Percentiles rank a stretch among this genome's conserved stretches.
Conservation (phyloP, 352 stramenopile species). For the Pythium scleroteichum region DNA sequence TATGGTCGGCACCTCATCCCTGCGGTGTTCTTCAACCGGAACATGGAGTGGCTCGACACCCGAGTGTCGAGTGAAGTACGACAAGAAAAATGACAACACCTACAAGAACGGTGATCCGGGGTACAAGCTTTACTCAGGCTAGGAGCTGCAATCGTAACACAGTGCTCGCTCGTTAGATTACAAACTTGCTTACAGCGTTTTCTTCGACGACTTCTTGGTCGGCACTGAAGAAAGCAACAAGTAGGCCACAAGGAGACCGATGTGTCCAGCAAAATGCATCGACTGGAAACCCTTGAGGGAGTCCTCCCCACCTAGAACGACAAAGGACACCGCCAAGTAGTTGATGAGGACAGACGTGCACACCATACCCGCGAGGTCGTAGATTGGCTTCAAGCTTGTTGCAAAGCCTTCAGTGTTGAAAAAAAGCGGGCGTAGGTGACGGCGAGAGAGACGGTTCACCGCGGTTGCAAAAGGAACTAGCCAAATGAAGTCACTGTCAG, state of each 20-base stretch:
- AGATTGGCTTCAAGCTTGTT: slow-evolving; percentile 44
- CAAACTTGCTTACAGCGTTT: slow-evolving; percentile 2
- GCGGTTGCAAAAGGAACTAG: slow-evolving; percentile 62
- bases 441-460: slow-evolving; percentile 61
- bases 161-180: background rate
- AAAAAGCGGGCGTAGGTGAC: slow-evolving; percentile 60
- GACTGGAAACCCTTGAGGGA: slow-evolving; percentile 45
- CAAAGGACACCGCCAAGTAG: slow-evolving; percentile 72
- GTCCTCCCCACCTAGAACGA: slow-evolving; percentile 64
- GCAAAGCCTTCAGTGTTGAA: slow-evolving; percentile 28
- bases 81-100: slow-evolving; percentile 46
- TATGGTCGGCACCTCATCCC: slow-evolving; percentile 33
- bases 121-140: slow-evolving; percentile 59
- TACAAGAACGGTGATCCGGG: slow-evolving; percentile 56
- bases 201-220: slow-evolving; percentile 29
- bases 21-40: slow-evolving; percentile 39
- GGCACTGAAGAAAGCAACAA: slow-evolving; percentile 40
- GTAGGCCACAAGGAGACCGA: slow-evolving; percentile 41
- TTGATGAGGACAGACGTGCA: slow-evolving; percentile 62
- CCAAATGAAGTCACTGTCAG: no score
- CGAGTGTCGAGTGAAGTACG: slow-evolving; percentile 50
- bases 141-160: slow-evolving; percentile 5
- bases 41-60: slow-evolving; percentile 38
- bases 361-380: slow-evolving; percentile 56
- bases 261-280: slow-evolving; percentile 62